Evolutionary conservation across 768 basidiomycete genomes (phyloP).

Genomic region (Collybiopsis confluens): DNA sequence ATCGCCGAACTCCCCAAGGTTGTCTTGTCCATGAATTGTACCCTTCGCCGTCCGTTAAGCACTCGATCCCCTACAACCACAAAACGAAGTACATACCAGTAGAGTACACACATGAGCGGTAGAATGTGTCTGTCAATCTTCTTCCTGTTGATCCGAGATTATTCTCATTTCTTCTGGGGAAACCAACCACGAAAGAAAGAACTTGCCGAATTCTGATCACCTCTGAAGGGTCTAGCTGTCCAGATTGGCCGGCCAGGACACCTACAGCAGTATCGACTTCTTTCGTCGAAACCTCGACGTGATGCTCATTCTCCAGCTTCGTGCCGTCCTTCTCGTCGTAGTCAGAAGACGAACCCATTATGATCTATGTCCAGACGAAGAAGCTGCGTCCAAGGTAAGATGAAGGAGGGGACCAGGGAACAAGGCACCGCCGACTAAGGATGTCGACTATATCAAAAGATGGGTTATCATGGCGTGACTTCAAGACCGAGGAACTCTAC

Average conservation of each 20-base stretch:
- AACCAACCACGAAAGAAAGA: neutral
- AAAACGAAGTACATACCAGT: conserved; percentile 21
- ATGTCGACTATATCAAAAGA: too few species aligned
- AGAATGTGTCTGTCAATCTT: conserved; percentile 50
- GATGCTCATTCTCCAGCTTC: conserved; percentile 8
- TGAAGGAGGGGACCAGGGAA: too few species aligned
- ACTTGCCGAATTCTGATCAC: conserved; percentile 32
- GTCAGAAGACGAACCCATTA: conserved; percentile 2
- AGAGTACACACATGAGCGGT: conserved; percentile 48
- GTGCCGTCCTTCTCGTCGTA: conserved; percentile 21
- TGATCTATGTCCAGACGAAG: neutral
- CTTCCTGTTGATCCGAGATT: conserved; percentile 15
- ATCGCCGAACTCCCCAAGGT: conserved; percentile 46
- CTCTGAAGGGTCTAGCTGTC: conserved; percentile 32
- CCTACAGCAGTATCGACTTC: conserved; percentile 44
- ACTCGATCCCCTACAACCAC: neutral
- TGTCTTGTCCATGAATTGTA: conserved; percentile 54
- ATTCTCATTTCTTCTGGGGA: too few species aligned
- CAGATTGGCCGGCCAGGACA: conserved; percentile 30
- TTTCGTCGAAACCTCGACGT: conserved; percentile 36
- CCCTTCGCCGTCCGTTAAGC: conserved; percentile 24
- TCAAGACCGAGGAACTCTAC: too few species aligned
- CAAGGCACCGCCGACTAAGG: too few species aligned
- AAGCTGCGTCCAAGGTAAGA: too few species aligned
- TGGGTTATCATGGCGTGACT: too few species aligned